Percentiles rank a stretch among this genome's conserved stretches.
These are phyloP conservation scores for Silene coronaria DNA, from an alignment of 179 eudicot species.

Conservation along the genomic window DNA sequence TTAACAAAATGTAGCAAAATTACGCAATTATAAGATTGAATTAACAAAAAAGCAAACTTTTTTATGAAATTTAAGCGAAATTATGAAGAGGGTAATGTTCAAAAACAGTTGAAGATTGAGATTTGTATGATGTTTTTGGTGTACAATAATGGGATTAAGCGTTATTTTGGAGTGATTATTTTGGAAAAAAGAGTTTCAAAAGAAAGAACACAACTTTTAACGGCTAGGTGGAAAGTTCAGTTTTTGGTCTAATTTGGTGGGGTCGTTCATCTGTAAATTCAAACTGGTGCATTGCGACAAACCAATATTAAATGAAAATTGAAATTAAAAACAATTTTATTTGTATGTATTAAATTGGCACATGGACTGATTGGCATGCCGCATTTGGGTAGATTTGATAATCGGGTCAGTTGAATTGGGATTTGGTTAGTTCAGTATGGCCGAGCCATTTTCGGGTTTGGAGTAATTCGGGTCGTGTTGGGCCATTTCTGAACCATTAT, in stretches of 20 bases:
- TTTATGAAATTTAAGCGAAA: neutral
- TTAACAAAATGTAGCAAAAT: too few species aligned
- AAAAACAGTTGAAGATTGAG: neutral
- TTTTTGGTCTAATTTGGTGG: neutral
- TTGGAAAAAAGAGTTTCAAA: neutral
- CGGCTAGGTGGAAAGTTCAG: slow-evolving; percentile 29
- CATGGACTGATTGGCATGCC: too few species aligned
- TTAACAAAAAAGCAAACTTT: neutral
- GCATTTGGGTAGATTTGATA: too few species aligned
- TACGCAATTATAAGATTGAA: neutral
- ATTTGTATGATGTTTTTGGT: slow-evolving; percentile 2
- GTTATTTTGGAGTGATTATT: neutral
- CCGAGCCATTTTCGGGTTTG: too few species aligned
- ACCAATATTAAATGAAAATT: too few species aligned
- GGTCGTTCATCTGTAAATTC: slow-evolving; percentile 8
- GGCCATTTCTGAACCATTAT: too few species aligned
- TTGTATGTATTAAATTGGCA: too few species aligned
- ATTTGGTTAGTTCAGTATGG: too few species aligned
- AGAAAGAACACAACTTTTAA: slow-evolving; percentile 12
- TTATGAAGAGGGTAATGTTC: neutral
- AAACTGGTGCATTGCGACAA: neutral
- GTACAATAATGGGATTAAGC: neutral
- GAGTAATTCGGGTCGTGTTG: too few species aligned
- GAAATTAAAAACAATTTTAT: too few species aligned
- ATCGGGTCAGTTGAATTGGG: too few species aligned